Evolutionary conservation across 2,329 filamentous ascomycete species (phyloP).

Genomic region (Scedosporium aurantiacum): DNA sequence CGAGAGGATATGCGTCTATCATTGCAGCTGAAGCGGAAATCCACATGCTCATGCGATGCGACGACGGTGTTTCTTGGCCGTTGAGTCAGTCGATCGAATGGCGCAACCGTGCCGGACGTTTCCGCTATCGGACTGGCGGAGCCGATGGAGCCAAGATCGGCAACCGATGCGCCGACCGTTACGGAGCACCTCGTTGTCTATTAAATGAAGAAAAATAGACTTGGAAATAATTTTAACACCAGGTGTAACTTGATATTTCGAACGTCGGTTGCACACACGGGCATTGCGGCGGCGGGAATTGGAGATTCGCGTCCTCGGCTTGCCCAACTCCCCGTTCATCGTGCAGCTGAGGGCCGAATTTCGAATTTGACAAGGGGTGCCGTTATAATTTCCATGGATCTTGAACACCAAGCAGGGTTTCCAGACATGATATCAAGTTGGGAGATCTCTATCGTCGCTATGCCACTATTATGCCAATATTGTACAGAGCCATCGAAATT

Average conservation of each 20-base stretch:
- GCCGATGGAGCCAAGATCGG: neutral
- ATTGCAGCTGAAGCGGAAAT: neutral
- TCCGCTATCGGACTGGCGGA: neutral
- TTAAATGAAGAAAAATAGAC: neutral
- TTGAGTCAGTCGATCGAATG: neutral
- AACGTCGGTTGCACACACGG: too few relatives aligned
- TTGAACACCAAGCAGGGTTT: neutral
- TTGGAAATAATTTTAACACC: too few relatives aligned
- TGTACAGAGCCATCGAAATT: neutral
- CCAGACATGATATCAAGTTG: constrained; percentile 1
- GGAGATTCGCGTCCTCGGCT: too few relatives aligned
- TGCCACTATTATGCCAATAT: neutral
- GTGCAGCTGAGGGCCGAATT: too few relatives aligned
- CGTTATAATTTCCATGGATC: neutral
- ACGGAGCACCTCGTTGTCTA: neutral
- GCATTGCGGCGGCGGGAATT: neutral
- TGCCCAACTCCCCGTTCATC: too few relatives aligned
- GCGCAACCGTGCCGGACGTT: neutral
- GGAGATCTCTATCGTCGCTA: neutral
- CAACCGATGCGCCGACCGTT: neutral
- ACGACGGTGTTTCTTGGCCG: neutral
- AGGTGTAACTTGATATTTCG: too few relatives aligned
- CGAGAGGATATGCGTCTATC: too few relatives aligned
- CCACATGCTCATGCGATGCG: neutral
- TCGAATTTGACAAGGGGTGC: too few relatives aligned